Percentiles rank a stretch among this genome's conserved stretches.
phyloP scores from a whole-genome alignment of 441 rosid species.

The Raphanus hybrid region DNA sequence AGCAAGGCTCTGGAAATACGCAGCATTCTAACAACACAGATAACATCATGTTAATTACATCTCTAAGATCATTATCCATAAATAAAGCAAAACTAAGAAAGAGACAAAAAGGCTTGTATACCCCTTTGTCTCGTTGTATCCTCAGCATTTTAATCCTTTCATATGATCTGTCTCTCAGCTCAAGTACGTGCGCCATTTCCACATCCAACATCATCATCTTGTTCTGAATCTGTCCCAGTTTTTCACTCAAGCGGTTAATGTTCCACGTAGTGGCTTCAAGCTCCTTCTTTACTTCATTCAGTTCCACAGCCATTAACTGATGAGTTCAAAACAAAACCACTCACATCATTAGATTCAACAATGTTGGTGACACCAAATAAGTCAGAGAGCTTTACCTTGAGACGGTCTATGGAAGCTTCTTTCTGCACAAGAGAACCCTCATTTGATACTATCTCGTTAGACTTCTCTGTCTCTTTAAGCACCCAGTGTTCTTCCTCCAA shows the following conservation, averaged over 20 bases:
- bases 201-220: conserved; percentile 10
- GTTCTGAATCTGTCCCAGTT: conserved; percentile 13
- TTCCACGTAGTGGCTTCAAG: conserved; percentile 31
- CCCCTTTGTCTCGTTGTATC: conserved; percentile 37
- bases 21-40: no score
- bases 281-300: conserved; percentile 40
- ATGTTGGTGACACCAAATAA: background rate
- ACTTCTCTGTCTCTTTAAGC: conserved; percentile 72
- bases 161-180: conserved; percentile 36
- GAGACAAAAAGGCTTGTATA: background rate
- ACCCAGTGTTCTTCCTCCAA: conserved; percentile 82
- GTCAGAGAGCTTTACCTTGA: conserved; percentile 66
- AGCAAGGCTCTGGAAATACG: no score
- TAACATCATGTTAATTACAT: no score
- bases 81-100: no score
- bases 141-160: conserved; percentile 35
- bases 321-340: no score
- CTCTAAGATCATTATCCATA: no score
- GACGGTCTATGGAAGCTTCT: conserved; percentile 71
- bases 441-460: conserved; percentile 60
- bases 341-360: conserved; percentile 22
- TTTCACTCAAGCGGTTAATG: conserved; percentile 23
- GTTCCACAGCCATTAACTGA: conserved; percentile 31
- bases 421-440: conserved; percentile 81
- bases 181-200: conserved; percentile 16